A percentile compares a stretch with the other conserved stretches of the same genome.
phyloP scores from a whole-genome alignment of 306 rosid genomes.

The Aeschynomene evenia region DNA sequence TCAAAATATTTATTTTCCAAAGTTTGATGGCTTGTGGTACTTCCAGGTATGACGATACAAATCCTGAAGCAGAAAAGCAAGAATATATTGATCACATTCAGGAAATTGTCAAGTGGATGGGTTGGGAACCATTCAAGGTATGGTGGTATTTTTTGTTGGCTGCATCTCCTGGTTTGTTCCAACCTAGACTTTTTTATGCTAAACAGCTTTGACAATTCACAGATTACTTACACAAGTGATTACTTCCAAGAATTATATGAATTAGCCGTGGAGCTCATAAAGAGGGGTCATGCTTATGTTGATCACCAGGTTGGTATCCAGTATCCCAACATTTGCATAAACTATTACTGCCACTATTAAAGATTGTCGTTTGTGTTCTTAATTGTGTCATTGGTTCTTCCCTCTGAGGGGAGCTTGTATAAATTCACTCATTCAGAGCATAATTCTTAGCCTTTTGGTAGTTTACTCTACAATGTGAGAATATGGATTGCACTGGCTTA shows the following conservation, averaged over 20 bases:
- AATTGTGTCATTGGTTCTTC: slow-evolving; percentile 6
- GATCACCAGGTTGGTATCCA: slow-evolving; percentile 82
- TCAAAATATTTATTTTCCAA: background rate
- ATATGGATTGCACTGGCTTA: slow-evolving; percentile 6
- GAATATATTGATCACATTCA: slow-evolving; percentile 94
- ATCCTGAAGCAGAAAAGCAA: slow-evolving; percentile 94
- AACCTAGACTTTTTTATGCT: background rate
- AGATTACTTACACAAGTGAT: slow-evolving; percentile 94
- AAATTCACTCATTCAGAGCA: slow-evolving; percentile 16
- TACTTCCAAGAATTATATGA: slow-evolving; percentile 93
- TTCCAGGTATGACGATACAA: slow-evolving; percentile 89
- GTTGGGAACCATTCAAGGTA: slow-evolving; percentile 96
- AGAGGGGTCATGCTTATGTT: slow-evolving; percentile 85
- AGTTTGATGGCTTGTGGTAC: slow-evolving; percentile 25
- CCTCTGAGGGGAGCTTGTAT: background rate
- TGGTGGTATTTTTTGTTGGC: slow-evolving; percentile 13
- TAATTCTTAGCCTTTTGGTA: slow-evolving; percentile 5
- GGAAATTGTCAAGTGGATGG: slow-evolving; percentile 98
- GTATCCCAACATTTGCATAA: slow-evolving; percentile 1
- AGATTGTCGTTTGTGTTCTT: slow-evolving; percentile 2
- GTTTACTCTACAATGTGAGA: background rate
- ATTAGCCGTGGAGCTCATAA: slow-evolving; percentile 91
- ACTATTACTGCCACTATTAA: background rate
- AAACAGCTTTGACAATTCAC: slow-evolving; percentile 30
- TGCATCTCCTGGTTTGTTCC: background rate